phyloP scores from a whole-genome alignment of 352 stramenopile genomes.

The Phytophthora colocasiae region DNA sequence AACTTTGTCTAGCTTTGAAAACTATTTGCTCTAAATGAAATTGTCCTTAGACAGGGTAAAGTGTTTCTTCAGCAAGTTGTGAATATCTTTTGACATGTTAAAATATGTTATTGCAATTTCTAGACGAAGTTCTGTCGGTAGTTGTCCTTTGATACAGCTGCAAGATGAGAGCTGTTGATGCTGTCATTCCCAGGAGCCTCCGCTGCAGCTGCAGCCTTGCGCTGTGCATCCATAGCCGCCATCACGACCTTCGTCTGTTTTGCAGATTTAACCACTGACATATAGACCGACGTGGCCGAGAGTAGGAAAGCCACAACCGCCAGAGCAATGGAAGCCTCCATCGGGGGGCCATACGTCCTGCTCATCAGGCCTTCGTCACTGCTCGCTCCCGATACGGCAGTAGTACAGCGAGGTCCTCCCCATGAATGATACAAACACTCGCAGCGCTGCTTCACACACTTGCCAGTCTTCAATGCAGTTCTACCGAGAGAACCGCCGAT shows the following conservation, averaged over 20 bases:
- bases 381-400: conserved; percentile 29
- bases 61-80: too few relatives aligned
- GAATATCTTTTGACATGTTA: too few relatives aligned
- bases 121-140: conserved; percentile 66
- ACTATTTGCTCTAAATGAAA: neutral
- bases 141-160: conserved; percentile 30
- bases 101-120: neutral
- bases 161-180: conserved; percentile 7
- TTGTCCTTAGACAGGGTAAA: conserved; percentile 29
- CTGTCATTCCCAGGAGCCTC: conserved; percentile 8
- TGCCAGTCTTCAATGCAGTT: conserved; percentile 44
- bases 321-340: conserved; percentile 38
- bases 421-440: conserved; percentile 57
- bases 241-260: conserved; percentile 32
- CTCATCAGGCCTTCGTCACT: conserved; percentile 13
- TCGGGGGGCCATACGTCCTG: conserved; percentile 56
- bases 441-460: conserved; percentile 55
- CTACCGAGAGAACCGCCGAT: conserved; percentile 27
- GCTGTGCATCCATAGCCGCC: conserved; percentile 20
- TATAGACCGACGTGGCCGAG: conserved; percentile 13
- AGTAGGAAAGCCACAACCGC: conserved; percentile 20
- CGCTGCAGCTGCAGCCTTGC: conserved; percentile 11
- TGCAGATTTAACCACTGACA: conserved; percentile 5
- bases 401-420: conserved; percentile 70
- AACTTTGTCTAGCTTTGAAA: conserved; percentile 32